These are phyloP conservation scores for Clavariopsis aquatica DNA, from an alignment of 495 filamentous ascomycete species.

Conservation along the genomic window DNA sequence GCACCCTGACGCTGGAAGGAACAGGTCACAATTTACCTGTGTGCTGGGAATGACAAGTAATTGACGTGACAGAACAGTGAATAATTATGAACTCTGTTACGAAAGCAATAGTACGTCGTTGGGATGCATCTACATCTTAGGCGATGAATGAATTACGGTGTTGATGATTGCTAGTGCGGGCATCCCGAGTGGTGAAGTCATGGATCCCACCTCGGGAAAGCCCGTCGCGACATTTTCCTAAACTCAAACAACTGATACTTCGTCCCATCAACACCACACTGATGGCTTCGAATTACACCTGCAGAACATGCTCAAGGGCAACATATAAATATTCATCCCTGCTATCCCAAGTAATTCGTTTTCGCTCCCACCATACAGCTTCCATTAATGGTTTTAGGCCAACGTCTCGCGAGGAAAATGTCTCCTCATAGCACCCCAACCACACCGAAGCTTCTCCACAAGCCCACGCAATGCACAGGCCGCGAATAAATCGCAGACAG, in stretches of 20 bases:
- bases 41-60: too few species aligned
- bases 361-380: neutral
- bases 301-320: conserved; percentile 31
- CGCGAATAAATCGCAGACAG: neutral
- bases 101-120: neutral
- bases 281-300: conserved; percentile 37
- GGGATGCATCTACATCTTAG: neutral
- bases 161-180: neutral
- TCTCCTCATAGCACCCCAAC: neutral
- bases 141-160: conserved; percentile 3
- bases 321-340: neutral
- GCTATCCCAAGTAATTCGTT: neutral
- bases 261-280: conserved; percentile 10
- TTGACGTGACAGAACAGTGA: too few species aligned
- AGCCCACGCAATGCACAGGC: neutral
- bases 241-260: neutral
- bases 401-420: neutral
- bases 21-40: too few species aligned
- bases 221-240: conserved; percentile 23
- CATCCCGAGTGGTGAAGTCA: conserved; percentile 10
- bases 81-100: neutral
- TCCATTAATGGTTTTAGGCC: conserved; percentile 1
- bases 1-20: too few species aligned
- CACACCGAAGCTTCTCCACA: conserved; percentile 2
- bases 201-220: conserved; percentile 14